A percentile compares a stretch with the other conserved stretches of the same genome.
Conservation (phyloP, 306 rosid species). For the Quercus mongolica region DNA sequence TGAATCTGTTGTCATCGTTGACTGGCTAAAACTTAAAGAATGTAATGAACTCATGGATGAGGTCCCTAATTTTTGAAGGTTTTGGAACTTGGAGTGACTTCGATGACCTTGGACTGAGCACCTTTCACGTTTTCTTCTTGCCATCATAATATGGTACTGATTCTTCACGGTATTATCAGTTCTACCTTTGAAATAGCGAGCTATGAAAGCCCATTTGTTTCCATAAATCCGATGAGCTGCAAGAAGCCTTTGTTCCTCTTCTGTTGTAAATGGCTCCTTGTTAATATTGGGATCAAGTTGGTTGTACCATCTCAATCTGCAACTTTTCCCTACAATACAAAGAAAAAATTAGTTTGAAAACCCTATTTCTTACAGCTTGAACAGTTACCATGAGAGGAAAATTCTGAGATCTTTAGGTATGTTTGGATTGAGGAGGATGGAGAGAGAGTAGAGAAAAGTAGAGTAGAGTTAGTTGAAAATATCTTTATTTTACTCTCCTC, state of each 20-base stretch:
- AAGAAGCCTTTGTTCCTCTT: conserved; percentile 52
- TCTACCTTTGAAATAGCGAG: conserved; percentile 51
- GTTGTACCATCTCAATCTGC: conserved; percentile 76
- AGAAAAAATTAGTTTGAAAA: neutral
- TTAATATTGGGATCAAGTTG: conserved; percentile 59
- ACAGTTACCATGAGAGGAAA: neutral
- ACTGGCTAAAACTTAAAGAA: conserved; percentile 14
- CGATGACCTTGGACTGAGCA: neutral
- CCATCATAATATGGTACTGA: conserved; percentile 59
- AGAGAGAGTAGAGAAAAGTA: accelerated
- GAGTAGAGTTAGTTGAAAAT: no score
- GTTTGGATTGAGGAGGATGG: no score
- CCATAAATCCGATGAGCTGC: conserved; percentile 50
- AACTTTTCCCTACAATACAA: conserved; percentile 50
- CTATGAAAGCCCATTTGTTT: conserved; percentile 64
- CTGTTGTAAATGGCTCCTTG: conserved; percentile 46
- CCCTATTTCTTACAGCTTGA: conserved; percentile 1
- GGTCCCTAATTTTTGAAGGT: neutral
- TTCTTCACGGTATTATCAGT: conserved; percentile 67
- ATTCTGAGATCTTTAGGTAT: neutral
- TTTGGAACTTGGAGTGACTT: conserved; percentile 7
- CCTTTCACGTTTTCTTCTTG: conserved; percentile 48
- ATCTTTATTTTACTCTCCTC: no score
- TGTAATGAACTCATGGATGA: neutral
- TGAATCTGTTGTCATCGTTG: conserved; percentile 16